phyloP scores from a whole-genome alignment of 768 basidiomycete genomes.

The Phlegmacium glaucopus region DNA sequence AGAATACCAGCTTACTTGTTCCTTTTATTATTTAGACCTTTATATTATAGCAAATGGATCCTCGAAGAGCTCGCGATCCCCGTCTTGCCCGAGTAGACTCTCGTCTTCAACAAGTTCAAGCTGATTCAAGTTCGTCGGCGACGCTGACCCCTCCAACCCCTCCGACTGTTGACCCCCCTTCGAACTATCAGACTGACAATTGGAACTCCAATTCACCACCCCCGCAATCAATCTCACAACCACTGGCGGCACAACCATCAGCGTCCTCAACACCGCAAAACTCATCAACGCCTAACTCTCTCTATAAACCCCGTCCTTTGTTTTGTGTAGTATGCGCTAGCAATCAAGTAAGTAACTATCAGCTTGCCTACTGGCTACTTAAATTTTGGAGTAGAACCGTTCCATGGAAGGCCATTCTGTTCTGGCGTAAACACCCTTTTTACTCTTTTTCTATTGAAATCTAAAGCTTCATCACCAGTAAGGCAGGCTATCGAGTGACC shows the following conservation, averaged over 20 bases:
- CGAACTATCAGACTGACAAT: conserved; percentile 27
- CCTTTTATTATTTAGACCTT: conserved; percentile 1
- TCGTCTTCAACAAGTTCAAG: conserved; percentile 43
- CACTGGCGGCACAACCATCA: conserved; percentile 8
- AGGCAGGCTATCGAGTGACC: conserved; percentile 87
- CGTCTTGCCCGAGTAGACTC: conserved; percentile 71
- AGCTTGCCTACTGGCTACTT: conserved; percentile 1
- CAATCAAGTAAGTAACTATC: conserved; percentile 70
- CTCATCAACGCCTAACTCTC: conserved; percentile 7
- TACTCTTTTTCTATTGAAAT: neutral
- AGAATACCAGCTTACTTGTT: neutral
- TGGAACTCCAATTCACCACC: conserved; percentile 10
- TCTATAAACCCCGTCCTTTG: conserved; percentile 68
- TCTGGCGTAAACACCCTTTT: conserved; percentile 59
- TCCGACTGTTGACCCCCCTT: conserved; percentile 26
- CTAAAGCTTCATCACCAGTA: conserved; percentile 44
- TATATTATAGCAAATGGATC: conserved; percentile 55
- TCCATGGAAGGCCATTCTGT: conserved; percentile 98
- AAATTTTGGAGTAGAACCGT: conserved; percentile 61
- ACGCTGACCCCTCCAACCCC: conserved; percentile 36
- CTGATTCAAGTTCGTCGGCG: conserved; percentile 12
- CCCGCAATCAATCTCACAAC: conserved; percentile 8
- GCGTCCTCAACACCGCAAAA: conserved; percentile 1
- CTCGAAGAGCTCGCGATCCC: conserved; percentile 76
- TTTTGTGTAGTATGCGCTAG: conserved; percentile 99